phyloP scores from a whole-genome alignment of 352 stramenopile genomes.

The Globisporangium nagaii region DNA sequence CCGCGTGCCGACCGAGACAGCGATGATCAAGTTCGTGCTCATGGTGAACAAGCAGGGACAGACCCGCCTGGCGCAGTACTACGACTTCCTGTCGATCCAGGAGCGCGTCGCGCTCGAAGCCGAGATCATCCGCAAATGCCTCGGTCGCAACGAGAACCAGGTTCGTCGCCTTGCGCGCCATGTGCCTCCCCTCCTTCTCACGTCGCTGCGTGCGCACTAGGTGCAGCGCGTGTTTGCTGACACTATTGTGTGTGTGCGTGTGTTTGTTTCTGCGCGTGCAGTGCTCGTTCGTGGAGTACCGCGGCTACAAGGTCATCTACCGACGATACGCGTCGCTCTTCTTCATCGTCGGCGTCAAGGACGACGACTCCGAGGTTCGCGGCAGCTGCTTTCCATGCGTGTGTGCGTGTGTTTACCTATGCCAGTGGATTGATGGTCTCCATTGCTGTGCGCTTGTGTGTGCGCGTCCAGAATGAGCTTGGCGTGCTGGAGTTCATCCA shows the following conservation, averaged over 20 bases:
- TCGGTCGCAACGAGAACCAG: conserved; percentile 96
- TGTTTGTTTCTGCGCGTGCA: conserved; percentile 34
- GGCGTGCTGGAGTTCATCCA: conserved; percentile 99
- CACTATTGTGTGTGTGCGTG: not conserved
- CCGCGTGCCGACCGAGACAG: too few relatives aligned
- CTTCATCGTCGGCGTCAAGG: conserved; percentile 99
- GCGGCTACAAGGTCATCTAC: conserved; percentile 99
- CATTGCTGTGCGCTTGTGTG: not conserved
- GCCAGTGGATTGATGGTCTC: too few relatives aligned
- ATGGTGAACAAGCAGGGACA: conserved; percentile 99
- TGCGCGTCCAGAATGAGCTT: conserved; percentile 96
- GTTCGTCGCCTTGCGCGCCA: conserved; percentile 12
- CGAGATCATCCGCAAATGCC: conserved; percentile 99
- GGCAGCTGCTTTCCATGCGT: not conserved
- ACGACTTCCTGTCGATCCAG: conserved; percentile 98
- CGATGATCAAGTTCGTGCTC: conserved; percentile 94
- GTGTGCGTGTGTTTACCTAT: not conserved
- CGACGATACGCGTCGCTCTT: conserved; percentile 99
- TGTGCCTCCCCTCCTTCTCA: not conserved
- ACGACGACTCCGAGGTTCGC: conserved; percentile 88
- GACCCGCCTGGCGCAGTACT: conserved; percentile 99
- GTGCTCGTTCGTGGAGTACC: conserved; percentile 99
- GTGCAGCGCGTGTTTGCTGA: not conserved
- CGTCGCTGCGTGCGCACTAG: not conserved
- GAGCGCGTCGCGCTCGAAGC: conserved; percentile 97